Base-by-base conservation (phyloP, 768 basidiomycete genomes). In the Rhodotorula kratochvilovae region DNA sequence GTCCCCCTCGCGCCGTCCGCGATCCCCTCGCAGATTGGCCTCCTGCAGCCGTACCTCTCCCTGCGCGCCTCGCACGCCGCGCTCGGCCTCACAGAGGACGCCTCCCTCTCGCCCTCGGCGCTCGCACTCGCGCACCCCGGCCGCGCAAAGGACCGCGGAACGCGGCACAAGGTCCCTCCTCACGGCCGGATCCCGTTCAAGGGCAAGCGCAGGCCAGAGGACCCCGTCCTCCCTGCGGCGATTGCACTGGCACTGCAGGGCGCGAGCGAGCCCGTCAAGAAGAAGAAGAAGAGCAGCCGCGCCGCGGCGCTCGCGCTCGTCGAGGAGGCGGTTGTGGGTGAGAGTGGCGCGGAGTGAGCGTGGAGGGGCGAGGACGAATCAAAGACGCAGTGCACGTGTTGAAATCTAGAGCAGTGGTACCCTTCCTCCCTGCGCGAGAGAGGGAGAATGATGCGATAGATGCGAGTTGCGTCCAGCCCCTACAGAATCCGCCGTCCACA, bases 11-110 rank as follows among this genome's bases (percentile, higher is more conserved):
- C 85, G 2, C 82, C 85, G 15, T 82, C 81, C 65, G 87, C 85
- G 66, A 83, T 89, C 77, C 88, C 89, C 46, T 82, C 87, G 35
- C 92, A 95, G 77, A 91, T 96, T 74, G 92, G 91, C 16, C 81
- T 98, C 50, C 87, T 98, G 74, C 89, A 85, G 67, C 80, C 85
- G 0, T 94, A 88, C 82, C 95, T 89, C 64, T 59, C 35, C 50
- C 63, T 62, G 8, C 71, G 74, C 33, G 50, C 53, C 7, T 21
- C 61, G 7, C n/a, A 12, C 36, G 64, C 74, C 46, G 60, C 61
- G 8, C 35, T 61, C 45, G 63, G 51, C 11, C 67, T 72, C 58
- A n/a, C 19, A 25, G 71, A 72, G 21, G 71, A 72, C 31, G 42
- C 59, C 21, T 12, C 48, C 25, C 39, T 45, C 19, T 35, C 33